A percentile compares a stretch with the other conserved stretches of the same genome.
Evolutionary conservation across 2,329 filamentous ascomycete genomes (phyloP).

Genomic region (Diaporthe aspalathi): DNA sequence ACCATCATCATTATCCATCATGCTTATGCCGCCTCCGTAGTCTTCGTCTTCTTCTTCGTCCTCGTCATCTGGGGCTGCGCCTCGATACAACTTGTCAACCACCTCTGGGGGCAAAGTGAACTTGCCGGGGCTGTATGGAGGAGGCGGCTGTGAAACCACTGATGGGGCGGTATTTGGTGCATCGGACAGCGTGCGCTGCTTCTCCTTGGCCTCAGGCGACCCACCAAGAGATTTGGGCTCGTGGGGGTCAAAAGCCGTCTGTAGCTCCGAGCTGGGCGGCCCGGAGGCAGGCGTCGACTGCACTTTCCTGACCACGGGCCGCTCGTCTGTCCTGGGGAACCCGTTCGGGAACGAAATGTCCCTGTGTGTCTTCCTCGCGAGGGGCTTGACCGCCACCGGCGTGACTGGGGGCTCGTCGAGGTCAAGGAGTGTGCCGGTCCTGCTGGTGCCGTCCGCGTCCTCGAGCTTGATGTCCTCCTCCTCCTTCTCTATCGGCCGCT

Average conservation of each 20-base stretch:
- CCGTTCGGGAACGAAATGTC: slow-evolving; percentile 37
- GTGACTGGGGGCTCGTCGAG: slow-evolving; percentile 47
- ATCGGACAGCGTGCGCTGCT: background rate
- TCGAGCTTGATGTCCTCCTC: slow-evolving; percentile 54
- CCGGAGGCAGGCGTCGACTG: slow-evolving; percentile 13
- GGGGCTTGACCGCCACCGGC: slow-evolving; percentile 30
- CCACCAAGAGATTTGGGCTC: slow-evolving; percentile 13
- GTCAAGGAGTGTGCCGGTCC: slow-evolving; percentile 54
- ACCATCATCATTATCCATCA: slow-evolving; percentile 31
- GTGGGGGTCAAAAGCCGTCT: background rate
- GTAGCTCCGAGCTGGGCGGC: background rate
- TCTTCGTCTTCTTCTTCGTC: slow-evolving; percentile 26
- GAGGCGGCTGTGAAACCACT: background rate
- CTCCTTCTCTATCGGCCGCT: slow-evolving; percentile 62
- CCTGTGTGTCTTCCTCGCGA: slow-evolving; percentile 21
- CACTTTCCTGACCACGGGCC: slow-evolving; percentile 33
- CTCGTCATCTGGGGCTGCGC: background rate
- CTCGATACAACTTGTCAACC: background rate
- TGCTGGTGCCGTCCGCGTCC: slow-evolving; percentile 46
- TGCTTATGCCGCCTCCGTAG: slow-evolving; percentile 29
- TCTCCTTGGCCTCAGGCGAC: background rate
- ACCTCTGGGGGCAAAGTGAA: slow-evolving; percentile 5
- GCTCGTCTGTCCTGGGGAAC: slow-evolving; percentile 19
- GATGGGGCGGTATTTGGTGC: background rate
- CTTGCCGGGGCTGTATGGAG: slow-evolving; percentile 26